phyloP scores from a whole-genome alignment of 192 early-diverging fungal genomes.

The Obelidium mucronatum region DNA sequence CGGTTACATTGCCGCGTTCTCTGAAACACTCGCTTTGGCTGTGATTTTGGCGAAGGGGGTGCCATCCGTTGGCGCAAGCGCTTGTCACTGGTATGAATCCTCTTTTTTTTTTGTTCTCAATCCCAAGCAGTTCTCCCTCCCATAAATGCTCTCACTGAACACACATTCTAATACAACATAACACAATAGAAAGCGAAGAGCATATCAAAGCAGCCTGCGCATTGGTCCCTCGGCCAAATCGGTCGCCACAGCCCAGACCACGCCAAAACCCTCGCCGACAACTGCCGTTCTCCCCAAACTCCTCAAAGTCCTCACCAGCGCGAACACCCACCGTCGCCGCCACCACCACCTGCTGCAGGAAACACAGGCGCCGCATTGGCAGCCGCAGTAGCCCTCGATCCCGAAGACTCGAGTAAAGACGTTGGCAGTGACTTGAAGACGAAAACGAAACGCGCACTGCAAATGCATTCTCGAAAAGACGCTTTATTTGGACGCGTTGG shows the following conservation, averaged over 20 bases:
- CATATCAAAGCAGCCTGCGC: slow-evolving; percentile 66
- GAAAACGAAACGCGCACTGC: slow-evolving; percentile 63
- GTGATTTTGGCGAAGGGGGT: slow-evolving; percentile 67
- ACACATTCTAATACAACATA: too few relatives aligned
- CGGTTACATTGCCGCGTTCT: slow-evolving; percentile 67
- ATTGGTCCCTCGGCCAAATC: slow-evolving; percentile 66
- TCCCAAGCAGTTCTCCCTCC: not conserved
- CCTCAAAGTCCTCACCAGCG: slow-evolving; percentile 50
- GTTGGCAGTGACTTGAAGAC: slow-evolving; percentile 57
- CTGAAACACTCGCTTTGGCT: slow-evolving; percentile 62
- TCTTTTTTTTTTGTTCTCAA: not conserved
- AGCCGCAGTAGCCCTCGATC: not conserved
- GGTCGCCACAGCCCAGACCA: slow-evolving; percentile 68
- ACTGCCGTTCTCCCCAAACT: slow-evolving; percentile 63
- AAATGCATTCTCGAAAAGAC: slow-evolving; percentile 65
- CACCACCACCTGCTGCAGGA: slow-evolving; percentile 5
- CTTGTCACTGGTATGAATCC: slow-evolving; percentile 39
- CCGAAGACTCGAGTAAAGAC: slow-evolving; percentile 39
- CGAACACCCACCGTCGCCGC: not conserved
- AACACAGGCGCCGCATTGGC: not conserved
- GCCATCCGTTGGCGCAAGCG: slow-evolving; percentile 51
- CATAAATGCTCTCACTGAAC: too few relatives aligned
- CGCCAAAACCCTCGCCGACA: slow-evolving; percentile 62
- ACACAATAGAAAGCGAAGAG: slow-evolving; percentile 62
- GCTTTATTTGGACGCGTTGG: slow-evolving; percentile 56